Percentiles rank a stretch among this genome's conserved stretches.
phyloP scores from a whole-genome alignment of 768 basidiomycete species.

The Serendipita sp. region DNA sequence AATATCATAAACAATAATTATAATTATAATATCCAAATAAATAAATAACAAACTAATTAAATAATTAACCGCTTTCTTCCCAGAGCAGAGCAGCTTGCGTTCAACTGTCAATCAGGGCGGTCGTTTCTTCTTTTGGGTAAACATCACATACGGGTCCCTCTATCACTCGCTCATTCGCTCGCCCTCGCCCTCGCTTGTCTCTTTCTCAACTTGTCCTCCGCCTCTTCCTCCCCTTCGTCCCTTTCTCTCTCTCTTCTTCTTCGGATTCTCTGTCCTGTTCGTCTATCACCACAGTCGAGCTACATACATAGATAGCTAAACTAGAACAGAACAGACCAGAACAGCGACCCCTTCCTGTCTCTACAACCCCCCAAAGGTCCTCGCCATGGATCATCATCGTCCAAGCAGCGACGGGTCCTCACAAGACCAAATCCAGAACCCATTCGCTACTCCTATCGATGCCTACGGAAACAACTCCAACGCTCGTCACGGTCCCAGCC shows the following conservation, averaged over 20 bases:
- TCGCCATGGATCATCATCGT: background rate
- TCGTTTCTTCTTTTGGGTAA: background rate
- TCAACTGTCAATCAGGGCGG: background rate
- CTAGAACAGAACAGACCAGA: too few species aligned
- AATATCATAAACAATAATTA: too few species aligned
- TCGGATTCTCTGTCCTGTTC: background rate
- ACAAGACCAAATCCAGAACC: conserved; percentile 3
- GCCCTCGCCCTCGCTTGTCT: background rate
- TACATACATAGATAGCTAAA: too few species aligned
- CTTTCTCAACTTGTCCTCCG: background rate
- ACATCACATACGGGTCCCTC: too few species aligned
- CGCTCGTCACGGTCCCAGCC: too few species aligned
- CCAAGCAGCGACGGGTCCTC: background rate
- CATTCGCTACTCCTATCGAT: background rate
- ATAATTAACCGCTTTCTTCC: background rate
- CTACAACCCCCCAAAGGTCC: too few species aligned
- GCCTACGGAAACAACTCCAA: too few species aligned
- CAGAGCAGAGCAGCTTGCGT: background rate
- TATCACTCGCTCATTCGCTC: background rate
- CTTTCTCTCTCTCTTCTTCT: background rate
- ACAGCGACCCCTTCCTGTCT: too few species aligned
- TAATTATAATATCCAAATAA: too few species aligned
- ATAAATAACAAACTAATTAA: background rate
- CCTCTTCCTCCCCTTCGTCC: background rate
- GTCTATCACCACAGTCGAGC: too few species aligned